Evolutionary conservation across 108 stramenopile species (phyloP), one percentile per base, ranked within the genome.

Genomic region (Fragilaria radians): DNA sequence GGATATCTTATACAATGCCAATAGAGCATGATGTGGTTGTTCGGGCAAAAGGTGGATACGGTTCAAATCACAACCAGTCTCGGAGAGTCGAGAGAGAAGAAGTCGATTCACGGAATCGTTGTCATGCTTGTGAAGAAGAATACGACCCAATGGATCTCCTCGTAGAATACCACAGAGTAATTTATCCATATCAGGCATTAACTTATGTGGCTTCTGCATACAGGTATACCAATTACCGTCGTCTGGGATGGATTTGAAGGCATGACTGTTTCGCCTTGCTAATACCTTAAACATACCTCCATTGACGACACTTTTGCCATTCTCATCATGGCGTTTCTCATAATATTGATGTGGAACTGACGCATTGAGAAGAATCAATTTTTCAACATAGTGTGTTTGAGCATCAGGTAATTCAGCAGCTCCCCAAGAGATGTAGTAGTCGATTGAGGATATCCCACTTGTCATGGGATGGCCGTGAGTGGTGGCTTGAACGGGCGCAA

Each of bases 151-250:
- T 0, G 57, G 57, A 53, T 73, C 72, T 5, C 68, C 32, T 18
- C 28, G 23, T 11, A 73, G 49, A 21, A 73, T 30, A 5, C 63
- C 67, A 29, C 72, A 73, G n/a, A 73, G 21, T 17, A 73, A 50
- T 27, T 29, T 28, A 57, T 73, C 72, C 14, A 73, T 32, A 46
- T 73, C 72, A 1, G 67, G 72, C 14, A 46, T 36, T 19, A 68
- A 51, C 51, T 73, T 73, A 52, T 60, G 60, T 27, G 72, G 72
- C 26, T 73, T 73, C 48, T 73, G 67, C 72, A 73, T 73, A 46
- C 63, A 65, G 46, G 56, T 52, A 46, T 73, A 73, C 50, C 47
- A 30, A 19, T 64, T 45, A 23, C 23, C 31, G 57, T 65, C 42
- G 18, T 34, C 31, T 4, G 56, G 56, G 21, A 32, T 21, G 9